Evolutionary conservation across 805 yeast genomes (phyloP).

Genomic region (Cyberlindnera samutprakarnensis): DNA sequence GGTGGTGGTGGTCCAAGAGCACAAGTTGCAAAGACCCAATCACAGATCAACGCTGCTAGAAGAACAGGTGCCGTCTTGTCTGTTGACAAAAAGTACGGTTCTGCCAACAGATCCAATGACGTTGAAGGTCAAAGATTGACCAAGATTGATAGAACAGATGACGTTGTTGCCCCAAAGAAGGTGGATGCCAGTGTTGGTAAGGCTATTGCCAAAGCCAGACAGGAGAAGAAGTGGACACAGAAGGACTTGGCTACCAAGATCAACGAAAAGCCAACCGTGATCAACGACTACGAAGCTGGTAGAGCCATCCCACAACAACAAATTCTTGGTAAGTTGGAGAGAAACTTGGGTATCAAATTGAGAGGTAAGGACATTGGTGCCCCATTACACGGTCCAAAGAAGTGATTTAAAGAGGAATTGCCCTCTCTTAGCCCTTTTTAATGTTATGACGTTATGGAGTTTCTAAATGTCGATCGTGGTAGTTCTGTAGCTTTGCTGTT

Average conservation of each 20-base stretch:
- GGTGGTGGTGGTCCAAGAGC: slow-evolving; percentile 88
- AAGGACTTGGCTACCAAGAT: slow-evolving; percentile 94
- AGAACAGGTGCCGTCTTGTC: slow-evolving; percentile 84
- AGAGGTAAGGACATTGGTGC: slow-evolving; percentile 95
- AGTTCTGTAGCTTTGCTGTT: too few species aligned
- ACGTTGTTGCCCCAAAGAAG: slow-evolving; percentile 88
- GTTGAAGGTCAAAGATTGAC: slow-evolving; percentile 95
- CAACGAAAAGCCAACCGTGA: slow-evolving; percentile 91
- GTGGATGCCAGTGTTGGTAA: slow-evolving; percentile 80
- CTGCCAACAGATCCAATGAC: slow-evolving; percentile 50
- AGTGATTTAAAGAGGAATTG: slow-evolving; percentile 21
- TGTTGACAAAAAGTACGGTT: slow-evolving; percentile 88
- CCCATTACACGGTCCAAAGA: slow-evolving; percentile 53
- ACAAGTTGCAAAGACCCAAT: slow-evolving; percentile 68
- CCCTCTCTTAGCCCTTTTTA: background rate
- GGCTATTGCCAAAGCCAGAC: slow-evolving; percentile 78
- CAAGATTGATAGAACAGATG: slow-evolving; percentile 88
- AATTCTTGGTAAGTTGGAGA: slow-evolving; percentile 82
- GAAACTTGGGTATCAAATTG: slow-evolving; percentile 89
- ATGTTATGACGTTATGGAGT: slow-evolving; percentile 1
- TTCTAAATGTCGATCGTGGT: too few species aligned
- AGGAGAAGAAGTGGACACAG: slow-evolving; percentile 83
- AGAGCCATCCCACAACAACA: slow-evolving; percentile 97
- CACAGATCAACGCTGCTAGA: slow-evolving; percentile 87
- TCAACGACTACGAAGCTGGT: slow-evolving; percentile 95